Base-by-base conservation (phyloP, 768 basidiomycete species). In the Panaeolus papilionaceus region DNA sequence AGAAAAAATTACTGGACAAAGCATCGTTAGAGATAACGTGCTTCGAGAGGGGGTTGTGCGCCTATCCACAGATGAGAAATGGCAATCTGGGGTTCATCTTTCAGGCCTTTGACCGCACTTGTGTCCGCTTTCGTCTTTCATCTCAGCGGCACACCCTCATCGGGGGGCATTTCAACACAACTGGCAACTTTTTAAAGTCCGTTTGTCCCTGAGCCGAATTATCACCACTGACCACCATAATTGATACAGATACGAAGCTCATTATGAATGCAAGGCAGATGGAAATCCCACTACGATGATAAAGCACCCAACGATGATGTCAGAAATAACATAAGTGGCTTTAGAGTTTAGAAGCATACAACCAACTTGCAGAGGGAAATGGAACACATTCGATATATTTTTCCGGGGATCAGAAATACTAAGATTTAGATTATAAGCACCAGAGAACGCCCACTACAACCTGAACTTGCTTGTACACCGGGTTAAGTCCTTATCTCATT, bases 281-380 rank as follows among this genome's bases (percentile, higher is more conserved):
- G 1, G 47, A 8, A 8, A 40, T 40, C 10, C 14, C 39, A 10
- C 3, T 12, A 33, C 16, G 33, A 11, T 9, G 51, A 63, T 54
- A 18, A 61, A 5, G 6, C 47, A 51, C 12, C 20, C 8, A 23
- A 2, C 3, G 20, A 58, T 58, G 54, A 58, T 58, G 54, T 58
- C 54, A 58, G n/a, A 58, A 58, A 58, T 58, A 58, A 37, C 54
- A 58, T 58, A 58, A 33, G 28, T 58, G 54, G 54, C 54, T 58
- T 28, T 58, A 10, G 14, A 28, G 49, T 58, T 58, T 58, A 47
- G 45, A 47, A 47, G 6, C 16, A 8, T 47, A 20, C 11, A 11
- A 16, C 11, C 3, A 10, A 42, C 1, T 42, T 42, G 16, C 11
- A 11, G 40, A 42, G 33, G 40, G 40, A 42, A 16, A 42, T 42